These are phyloP conservation scores for Epipyxis sp. DNA, from an alignment of 108 stramenopile genomes.

Conservation along the genomic window DNA sequence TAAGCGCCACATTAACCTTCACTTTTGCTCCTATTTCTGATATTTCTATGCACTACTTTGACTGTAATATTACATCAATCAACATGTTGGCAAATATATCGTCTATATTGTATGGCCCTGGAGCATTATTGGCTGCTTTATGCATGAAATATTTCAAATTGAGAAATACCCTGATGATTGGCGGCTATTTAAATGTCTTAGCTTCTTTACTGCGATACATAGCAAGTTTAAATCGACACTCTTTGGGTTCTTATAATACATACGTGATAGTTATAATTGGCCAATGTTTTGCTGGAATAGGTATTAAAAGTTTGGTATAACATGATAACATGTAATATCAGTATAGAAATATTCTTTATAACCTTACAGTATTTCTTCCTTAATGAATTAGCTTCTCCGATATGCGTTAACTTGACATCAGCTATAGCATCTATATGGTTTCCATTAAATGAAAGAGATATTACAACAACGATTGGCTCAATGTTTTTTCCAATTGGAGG, in stretches of 20 bases:
- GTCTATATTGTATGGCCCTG: slow-evolving; percentile 36
- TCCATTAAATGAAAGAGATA: slow-evolving; percentile 39
- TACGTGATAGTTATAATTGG: slow-evolving; percentile 39
- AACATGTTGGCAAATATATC: slow-evolving; percentile 40
- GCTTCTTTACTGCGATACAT: slow-evolving; percentile 27
- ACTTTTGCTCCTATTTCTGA: slow-evolving; percentile 47
- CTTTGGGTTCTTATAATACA: neutral
- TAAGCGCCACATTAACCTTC: slow-evolving; percentile 45
- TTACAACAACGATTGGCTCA: slow-evolving; percentile 39
- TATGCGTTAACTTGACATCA: slow-evolving; percentile 40
- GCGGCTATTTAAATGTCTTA: neutral
- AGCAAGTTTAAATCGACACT: neutral
- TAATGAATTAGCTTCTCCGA: slow-evolving; percentile 49
- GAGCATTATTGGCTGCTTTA: slow-evolving; percentile 26
- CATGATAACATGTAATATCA: too few species aligned
- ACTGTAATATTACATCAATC: neutral
- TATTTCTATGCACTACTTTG: slow-evolving; percentile 5
- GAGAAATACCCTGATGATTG: slow-evolving; percentile 24
- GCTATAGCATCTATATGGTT: slow-evolving; percentile 46
- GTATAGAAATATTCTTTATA: too few species aligned
- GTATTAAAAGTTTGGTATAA: too few species aligned
- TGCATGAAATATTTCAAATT: slow-evolving; percentile 4
- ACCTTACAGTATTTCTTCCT: too few species aligned
- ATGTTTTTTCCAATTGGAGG: slow-evolving; percentile 44
- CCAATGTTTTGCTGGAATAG: slow-evolving; percentile 41